phyloP scores from a whole-genome alignment of 2,329 filamentous ascomycete species.

The Fusarium sp. region DNA sequence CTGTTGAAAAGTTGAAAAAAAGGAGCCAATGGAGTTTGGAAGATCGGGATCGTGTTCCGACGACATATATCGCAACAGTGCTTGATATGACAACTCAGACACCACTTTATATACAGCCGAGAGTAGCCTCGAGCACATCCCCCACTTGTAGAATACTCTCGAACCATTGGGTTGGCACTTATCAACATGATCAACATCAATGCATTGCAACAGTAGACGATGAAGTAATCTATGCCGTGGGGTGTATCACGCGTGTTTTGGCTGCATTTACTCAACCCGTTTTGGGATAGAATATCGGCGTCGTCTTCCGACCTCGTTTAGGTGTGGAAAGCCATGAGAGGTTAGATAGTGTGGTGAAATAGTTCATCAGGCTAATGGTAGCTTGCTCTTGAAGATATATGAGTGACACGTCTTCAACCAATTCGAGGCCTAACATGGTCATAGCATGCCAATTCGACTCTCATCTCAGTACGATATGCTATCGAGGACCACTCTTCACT shows the following conservation, averaged over 20 bases:
- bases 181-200: slow-evolving; percentile 18
- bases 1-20: not conserved
- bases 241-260: not conserved
- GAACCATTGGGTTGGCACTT: slow-evolving; percentile 9
- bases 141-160: not conserved
- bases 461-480: slow-evolving; percentile 15
- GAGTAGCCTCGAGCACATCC: slow-evolving; percentile 8
- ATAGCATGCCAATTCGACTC: rapidly evolving
- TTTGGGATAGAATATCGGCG: slow-evolving; percentile 26
- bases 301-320: slow-evolving; percentile 4
- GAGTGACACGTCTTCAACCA: not conserved
- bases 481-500: not conserved
- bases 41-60: slow-evolving; percentile 37
- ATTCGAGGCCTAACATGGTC: no score
- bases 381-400: slow-evolving; percentile 3
- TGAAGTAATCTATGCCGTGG: not conserved
- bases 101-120: not conserved
- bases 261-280: not conserved
- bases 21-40: not conserved
- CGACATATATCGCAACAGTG: not conserved
- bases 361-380: not conserved
- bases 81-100: slow-evolving; percentile 6
- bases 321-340: not conserved
- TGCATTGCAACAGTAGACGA: slow-evolving; percentile 16
- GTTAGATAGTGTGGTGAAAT: not conserved